Evolutionary conservation across 345 rosid species (phyloP), one percentile per base, ranked within the genome.

Genomic region (Zanthoxylum bungeanum): DNA sequence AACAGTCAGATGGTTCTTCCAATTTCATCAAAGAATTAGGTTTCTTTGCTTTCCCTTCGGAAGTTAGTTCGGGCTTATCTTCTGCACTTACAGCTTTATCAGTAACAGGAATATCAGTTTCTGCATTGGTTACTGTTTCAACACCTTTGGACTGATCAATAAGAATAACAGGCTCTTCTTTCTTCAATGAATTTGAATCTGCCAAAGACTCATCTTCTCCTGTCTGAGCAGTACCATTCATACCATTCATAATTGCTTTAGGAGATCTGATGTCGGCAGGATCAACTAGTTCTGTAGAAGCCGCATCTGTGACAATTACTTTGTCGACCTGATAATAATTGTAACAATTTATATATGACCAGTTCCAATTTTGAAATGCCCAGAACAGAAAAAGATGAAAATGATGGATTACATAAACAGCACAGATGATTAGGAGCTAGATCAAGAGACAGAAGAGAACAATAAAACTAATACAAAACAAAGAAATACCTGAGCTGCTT

Each of bases 141-240:
- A 59, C 42, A 63, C 25, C 53, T 75, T 75, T 75, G 28, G 83
- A 58, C 50, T 33, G 72, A 28, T 78, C 76, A 60, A 73, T 64
- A 40, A 31, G 68, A 62, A 58, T 58, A 71, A 25, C 72, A 59
- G 51, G 69, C 66, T 74, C 95, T 19, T 71, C 76, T 75, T 86
- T 80, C 84, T 83, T 85, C 60, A 71, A 58, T 19, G 84, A 75
- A 67, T 76, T 68, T 9, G 85, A 65, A 83, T 84, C n/a, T n/a
- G n/a, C 92, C 24, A 76, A 30, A 39, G 85, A 74, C 37, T 85
- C 88, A 39, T 79, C 81, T 73, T 85, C 89, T 46, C 60, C 79
- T 30, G 75, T 31, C 77, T 74, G 84, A 21, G 83, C 49, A 14
- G 73, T 65, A 25, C 94, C 97, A 82, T 93, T 96, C n/a, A n/a